A percentile compares a stretch with the other conserved stretches of the same genome.
phyloP scores from a whole-genome alignment of 2,329 filamentous ascomycete genomes.

The Xylogone sp. region DNA sequence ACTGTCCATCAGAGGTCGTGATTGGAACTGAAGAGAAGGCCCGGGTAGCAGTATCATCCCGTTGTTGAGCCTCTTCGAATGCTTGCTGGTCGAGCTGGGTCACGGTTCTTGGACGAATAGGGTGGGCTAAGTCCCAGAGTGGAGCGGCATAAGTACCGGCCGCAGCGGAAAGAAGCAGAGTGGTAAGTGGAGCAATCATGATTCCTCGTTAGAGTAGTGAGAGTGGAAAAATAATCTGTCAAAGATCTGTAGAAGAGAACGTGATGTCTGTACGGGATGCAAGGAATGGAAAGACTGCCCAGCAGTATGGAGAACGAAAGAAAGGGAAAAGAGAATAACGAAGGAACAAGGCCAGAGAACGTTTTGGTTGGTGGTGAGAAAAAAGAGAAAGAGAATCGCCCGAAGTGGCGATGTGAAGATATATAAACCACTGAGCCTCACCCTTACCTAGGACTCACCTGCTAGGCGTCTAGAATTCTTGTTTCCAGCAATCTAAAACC shows the following conservation, averaged over 20 bases:
- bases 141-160: conserved; percentile 19
- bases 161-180: conserved; percentile 15
- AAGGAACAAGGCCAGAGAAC: not conserved
- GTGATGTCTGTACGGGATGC: not conserved
- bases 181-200: not conserved
- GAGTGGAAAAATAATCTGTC: not conserved
- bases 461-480: not conserved
- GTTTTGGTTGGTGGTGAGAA: not conserved
- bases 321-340: not conserved
- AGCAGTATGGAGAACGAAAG: not conserved
- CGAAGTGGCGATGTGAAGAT: not conserved
- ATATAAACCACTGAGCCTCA: not conserved
- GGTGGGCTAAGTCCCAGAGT: no score
- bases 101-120: conserved; percentile 31
- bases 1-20: conserved; percentile 33
- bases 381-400: not conserved
- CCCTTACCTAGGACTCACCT: not conserved
- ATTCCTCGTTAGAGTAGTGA: not conserved
- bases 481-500: not conserved
- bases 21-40: conserved; percentile 36
- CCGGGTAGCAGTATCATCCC: conserved; percentile 37
- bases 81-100: conserved; percentile 33
- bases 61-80: conserved; percentile 38
- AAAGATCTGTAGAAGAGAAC: conserved; percentile 1
- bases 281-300: not conserved